Conservation (phyloP, 352 stramenopile genomes). For the Globisporangium apiculatum region DNA sequence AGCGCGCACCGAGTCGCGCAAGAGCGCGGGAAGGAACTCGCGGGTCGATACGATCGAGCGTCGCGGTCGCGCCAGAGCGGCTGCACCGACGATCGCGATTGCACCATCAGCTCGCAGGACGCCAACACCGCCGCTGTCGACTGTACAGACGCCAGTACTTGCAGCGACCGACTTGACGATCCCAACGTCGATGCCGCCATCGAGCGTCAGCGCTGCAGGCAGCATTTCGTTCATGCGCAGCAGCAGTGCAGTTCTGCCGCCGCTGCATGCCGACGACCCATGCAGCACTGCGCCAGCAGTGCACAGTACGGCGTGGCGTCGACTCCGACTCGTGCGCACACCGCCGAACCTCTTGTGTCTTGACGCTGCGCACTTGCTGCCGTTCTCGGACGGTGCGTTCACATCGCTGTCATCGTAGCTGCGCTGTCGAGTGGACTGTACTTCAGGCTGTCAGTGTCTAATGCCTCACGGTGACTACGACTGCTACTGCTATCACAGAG, state of each 20-base stretch:
- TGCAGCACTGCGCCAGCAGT: conserved; percentile 11
- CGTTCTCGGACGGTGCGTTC: conserved; percentile 8
- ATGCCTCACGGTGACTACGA: background rate
- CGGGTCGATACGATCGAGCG: conserved; percentile 14
- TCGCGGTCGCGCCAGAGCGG: background rate
- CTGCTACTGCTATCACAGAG: conserved; percentile 12
- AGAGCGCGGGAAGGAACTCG: conserved; percentile 7
- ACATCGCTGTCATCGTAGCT: no score
- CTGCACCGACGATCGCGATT: background rate
- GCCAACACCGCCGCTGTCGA: background rate
- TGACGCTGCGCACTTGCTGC: conserved; percentile 4
- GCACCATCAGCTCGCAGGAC: conserved; percentile 1
- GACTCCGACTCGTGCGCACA: conserved; percentile 13
- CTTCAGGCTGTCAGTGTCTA: background rate
- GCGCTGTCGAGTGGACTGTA: background rate
- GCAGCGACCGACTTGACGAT: background rate
- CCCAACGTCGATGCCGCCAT: background rate
- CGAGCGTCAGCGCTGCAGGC: background rate
- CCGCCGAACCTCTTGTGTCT: conserved; percentile 20
- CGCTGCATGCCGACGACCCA: background rate
- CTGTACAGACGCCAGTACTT: background rate
- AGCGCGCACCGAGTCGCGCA: conserved; percentile 6
- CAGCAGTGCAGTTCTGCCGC: background rate
- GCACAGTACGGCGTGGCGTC: conserved; percentile 22
- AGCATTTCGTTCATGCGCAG: no score